Conservation (phyloP, 139 green algal genomes). For the Chloropicon primus region DNA sequence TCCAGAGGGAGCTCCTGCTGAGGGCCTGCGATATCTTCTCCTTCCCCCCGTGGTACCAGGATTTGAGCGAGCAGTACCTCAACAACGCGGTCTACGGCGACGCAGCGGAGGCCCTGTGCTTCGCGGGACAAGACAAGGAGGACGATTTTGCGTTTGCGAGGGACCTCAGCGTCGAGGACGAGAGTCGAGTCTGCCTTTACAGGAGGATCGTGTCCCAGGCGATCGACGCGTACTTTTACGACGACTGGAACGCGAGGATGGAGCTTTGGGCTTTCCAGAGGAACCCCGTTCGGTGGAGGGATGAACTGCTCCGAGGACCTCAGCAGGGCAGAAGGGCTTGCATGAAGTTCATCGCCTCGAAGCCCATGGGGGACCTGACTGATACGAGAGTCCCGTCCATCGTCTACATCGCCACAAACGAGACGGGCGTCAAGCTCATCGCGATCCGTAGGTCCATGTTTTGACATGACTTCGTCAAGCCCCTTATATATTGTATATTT, state of each 20-base stretch:
- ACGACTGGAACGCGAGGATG: background rate
- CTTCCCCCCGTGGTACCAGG: background rate
- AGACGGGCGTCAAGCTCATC: background rate
- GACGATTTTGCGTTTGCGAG: background rate
- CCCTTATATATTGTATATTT: no score
- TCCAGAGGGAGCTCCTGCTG: background rate
- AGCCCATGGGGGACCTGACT: background rate
- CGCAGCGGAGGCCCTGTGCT: background rate
- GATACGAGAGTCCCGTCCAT: background rate
- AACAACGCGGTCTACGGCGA: no score
- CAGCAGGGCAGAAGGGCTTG: no score
- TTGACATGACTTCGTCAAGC: no score
- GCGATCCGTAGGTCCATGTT: background rate
- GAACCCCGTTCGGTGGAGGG: background rate
- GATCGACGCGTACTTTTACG: background rate
- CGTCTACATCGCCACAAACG: background rate
- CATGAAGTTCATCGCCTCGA: background rate
- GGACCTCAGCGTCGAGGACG: background rate
- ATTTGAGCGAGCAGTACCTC: no score
- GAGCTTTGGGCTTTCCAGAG: background rate
- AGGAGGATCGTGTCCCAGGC: background rate
- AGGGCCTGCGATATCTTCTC: background rate
- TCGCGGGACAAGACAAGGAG: no score
- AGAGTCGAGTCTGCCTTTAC: background rate
- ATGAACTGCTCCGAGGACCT: no score